Evolutionary conservation across 768 basidiomycete species (phyloP).

Genomic region (Macrolepiota albuminosa): DNA sequence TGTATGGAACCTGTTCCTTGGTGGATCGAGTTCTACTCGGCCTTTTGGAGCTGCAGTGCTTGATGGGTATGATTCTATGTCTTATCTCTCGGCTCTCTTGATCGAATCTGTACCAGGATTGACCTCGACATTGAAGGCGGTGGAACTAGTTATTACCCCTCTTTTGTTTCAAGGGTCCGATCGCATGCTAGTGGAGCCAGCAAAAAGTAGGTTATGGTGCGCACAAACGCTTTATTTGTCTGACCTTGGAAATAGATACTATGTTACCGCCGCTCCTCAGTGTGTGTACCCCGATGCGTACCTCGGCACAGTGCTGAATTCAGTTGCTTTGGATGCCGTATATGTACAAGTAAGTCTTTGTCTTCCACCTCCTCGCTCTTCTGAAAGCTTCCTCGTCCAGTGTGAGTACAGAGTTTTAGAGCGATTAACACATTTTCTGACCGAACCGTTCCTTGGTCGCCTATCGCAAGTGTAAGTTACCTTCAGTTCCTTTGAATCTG

Average conservation of each 20-base stretch:
- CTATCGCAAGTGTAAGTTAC: slow-evolving; percentile 10
- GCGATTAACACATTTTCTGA: not conserved
- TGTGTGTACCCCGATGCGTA: slow-evolving; percentile 61
- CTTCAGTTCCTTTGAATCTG: not conserved
- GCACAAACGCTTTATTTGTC: not conserved
- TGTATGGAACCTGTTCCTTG: slow-evolving; percentile 66
- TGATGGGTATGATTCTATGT: slow-evolving; percentile 42
- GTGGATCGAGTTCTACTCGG: slow-evolving; percentile 53
- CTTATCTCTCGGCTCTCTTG: not conserved
- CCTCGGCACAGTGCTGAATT: slow-evolving; percentile 48
- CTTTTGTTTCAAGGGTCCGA: slow-evolving; percentile 46
- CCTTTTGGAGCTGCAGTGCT: slow-evolving; percentile 67
- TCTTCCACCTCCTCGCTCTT: not conserved
- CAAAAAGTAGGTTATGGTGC: slow-evolving; percentile 35
- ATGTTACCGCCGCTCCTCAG: slow-evolving; percentile 50
- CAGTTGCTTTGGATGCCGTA: slow-evolving; percentile 58
- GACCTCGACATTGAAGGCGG: slow-evolving; percentile 69
- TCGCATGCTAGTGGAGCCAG: slow-evolving; percentile 39
- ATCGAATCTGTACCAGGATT: slow-evolving; percentile 25
- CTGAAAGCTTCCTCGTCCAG: not conserved
- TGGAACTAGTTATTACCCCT: slow-evolving; percentile 35
- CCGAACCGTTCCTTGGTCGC: not conserved
- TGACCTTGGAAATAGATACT: slow-evolving; percentile 36
- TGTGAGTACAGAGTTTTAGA: slow-evolving; percentile 4
- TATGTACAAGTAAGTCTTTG: slow-evolving; percentile 56